Percentiles rank a stretch among this genome's conserved stretches.
phyloP scores from a whole-genome alignment of 2,329 filamentous ascomycete species.

The Clarireedia paspali region DNA sequence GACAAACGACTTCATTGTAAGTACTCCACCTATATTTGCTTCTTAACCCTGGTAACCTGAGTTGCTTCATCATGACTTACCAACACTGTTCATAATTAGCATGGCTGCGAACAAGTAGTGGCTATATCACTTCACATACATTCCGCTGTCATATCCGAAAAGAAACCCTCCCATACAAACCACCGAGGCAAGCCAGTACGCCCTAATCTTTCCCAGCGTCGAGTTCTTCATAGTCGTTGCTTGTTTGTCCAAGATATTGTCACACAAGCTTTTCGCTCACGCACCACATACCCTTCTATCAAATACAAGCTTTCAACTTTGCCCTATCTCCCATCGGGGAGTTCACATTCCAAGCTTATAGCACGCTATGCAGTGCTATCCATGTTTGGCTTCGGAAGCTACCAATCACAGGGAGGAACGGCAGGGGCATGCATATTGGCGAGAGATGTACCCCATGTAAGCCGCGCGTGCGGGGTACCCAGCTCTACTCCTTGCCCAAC shows the following conservation, averaged over 20 bases:
- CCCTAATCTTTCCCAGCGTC: constrained; percentile 34
- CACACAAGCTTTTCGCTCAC: too few species aligned
- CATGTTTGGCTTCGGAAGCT: not conserved
- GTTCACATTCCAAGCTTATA: not conserved
- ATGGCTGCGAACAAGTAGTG: not conserved
- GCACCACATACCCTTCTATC: too few species aligned
- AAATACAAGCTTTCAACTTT: not conserved
- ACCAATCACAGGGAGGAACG: not conserved
- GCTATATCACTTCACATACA: constrained; percentile 23
- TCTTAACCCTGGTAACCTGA: not conserved
- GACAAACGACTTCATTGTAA: constrained; percentile 37
- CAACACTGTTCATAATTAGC: constrained; percentile 27
- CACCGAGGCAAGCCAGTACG: constrained; percentile 44
- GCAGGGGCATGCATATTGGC: not conserved
- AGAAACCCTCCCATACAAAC: constrained; percentile 45
- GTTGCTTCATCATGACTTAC: not conserved
- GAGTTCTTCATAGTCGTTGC: constrained; percentile 16
- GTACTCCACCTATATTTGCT: constrained; percentile 34
- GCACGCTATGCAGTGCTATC: not conserved
- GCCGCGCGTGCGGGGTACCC: not conserved
- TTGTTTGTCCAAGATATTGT: too few species aligned
- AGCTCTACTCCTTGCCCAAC: not conserved
- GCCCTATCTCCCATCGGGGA: not conserved
- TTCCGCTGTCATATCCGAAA: constrained; percentile 38
- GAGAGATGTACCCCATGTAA: too few species aligned